Base-by-base conservation (phyloP, 2,329 filamentous ascomycete genomes). In the Knufia petricola region DNA sequence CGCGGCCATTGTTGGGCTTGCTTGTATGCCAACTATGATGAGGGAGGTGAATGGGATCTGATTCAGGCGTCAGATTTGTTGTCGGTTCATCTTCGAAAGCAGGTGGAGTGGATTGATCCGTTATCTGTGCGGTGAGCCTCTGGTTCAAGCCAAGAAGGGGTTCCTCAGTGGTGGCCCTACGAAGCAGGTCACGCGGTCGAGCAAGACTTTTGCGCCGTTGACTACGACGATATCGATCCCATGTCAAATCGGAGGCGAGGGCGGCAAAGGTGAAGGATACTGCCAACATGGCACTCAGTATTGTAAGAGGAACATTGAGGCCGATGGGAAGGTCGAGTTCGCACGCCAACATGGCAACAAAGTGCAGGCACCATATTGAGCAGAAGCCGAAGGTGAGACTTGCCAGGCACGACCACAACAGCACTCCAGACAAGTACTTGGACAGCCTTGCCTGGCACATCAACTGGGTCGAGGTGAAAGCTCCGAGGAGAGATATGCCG, bases 361-460 rank as follows among this genome's bases (percentile, higher is more conserved):
- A 60, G 40, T 63, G 61, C 2, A 63, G 51, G 49, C 57, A 57
- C 61, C 61, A 63, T 32, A 63, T 61, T 4, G 58, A 60, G 50
- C 61, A 63, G 44, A 63, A 63, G 20, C 61, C 61, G 48, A 63
- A 63, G 8, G 61, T 61, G 39, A 62, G 47, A 44, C 59, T 61
- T 6, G 58, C 59, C 8, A 62, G 50, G 9, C 59, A 50, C 2
- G 57, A 57, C 61, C 61, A 63, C 8, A 62, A 50, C 19, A 63
- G 48, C 2, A 63, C 58, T 34, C 57, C 58, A 9, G 55, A 56
- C 24, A 63, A 56, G 30, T 58, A 52, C 21, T 59, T 45, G 3
- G 60, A 61, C 38, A 59, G 59, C 8, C 59, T 52, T 19, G 61
- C 61, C 48, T 63, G 61, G 48, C 60, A 62, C 58, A 63, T 60